phyloP scores from a whole-genome alignment of 768 basidiomycete species.

The Podaxis rugospora region DNA sequence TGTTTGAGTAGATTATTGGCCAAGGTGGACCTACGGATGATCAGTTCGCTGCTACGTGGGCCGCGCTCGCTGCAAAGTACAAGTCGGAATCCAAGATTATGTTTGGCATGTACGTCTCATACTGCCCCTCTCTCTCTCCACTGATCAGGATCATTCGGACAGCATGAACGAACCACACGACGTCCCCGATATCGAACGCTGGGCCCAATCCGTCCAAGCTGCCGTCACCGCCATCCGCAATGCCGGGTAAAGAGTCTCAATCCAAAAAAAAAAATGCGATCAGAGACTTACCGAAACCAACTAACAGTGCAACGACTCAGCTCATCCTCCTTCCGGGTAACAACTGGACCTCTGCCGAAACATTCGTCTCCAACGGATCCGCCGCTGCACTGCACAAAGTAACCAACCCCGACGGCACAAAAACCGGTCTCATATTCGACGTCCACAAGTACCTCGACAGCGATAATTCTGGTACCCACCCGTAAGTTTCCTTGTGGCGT shows the following conservation, averaged over 20 bases:
- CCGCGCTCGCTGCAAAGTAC: conserved; percentile 46
- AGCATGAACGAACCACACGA: conserved; percentile 69
- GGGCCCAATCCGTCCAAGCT: conserved; percentile 53
- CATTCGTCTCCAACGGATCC: conserved; percentile 47
- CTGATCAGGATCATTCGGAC: not conserved
- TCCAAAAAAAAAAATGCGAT: not conserved
- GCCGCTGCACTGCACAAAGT: conserved; percentile 42
- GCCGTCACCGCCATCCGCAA: conserved; percentile 58
- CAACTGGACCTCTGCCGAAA: conserved; percentile 49
- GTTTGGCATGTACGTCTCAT: conserved; percentile 41
- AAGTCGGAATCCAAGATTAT: conserved; percentile 34
- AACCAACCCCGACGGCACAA: conserved; percentile 41
- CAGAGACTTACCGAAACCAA: not conserved
- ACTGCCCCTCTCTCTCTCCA: not conserved
- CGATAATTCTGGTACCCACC: conserved; percentile 36
- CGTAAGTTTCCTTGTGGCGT: conserved; percentile 13
- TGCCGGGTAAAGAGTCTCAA: conserved; percentile 31
- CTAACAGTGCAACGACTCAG: conserved; percentile 44
- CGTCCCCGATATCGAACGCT: conserved; percentile 39
- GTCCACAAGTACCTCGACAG: conserved; percentile 61
- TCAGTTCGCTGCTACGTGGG: conserved; percentile 51
- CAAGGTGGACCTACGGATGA: conserved; percentile 58
- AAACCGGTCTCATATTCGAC: conserved; percentile 48
- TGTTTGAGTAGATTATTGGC: conserved; percentile 42
- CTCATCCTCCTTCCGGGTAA: conserved; percentile 57